Evolutionary conservation across 441 rosid genomes (phyloP).

Genomic region (Populus hybrid): DNA sequence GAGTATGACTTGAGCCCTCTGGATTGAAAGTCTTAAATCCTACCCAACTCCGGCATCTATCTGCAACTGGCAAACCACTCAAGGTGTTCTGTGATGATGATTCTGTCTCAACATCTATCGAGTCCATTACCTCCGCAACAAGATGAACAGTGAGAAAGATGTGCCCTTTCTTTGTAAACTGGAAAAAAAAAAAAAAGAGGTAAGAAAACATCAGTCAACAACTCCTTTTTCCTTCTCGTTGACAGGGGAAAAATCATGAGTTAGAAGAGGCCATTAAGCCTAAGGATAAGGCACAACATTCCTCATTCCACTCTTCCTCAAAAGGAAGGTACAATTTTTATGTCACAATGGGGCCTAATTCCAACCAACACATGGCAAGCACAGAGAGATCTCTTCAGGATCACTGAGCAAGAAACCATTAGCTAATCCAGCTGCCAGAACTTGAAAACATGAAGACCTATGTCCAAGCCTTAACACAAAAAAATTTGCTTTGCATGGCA

Average conservation of each 20-base stretch:
- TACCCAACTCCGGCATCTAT: conserved; percentile 64
- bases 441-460: not conserved
- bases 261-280: no score
- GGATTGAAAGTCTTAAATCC: conserved; percentile 51
- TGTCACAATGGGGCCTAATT: not conserved
- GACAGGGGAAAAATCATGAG: no score
- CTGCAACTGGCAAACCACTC: conserved; percentile 82
- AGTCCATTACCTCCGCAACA: conserved; percentile 65
- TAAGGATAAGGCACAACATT: not conserved
- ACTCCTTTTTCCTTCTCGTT: no score
- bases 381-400: not conserved
- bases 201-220: no score
- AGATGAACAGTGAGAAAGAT: conserved; percentile 79
- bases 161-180: conserved; percentile 95
- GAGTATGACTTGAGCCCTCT: conserved; percentile 31
- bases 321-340: not conserved
- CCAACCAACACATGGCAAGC: not conserved
- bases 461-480: not conserved
- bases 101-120: conserved; percentile 48
- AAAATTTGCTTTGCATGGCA: not conserved
- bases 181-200: conserved; percentile 6
- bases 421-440: not conserved
- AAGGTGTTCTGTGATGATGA: conserved; percentile 51
- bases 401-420: not conserved
- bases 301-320: not conserved